Percentiles rank a stretch among this genome's conserved stretches.
phyloP scores from a whole-genome alignment of 495 filamentous ascomycete species.

The Beverwykella pulmonaria region DNA sequence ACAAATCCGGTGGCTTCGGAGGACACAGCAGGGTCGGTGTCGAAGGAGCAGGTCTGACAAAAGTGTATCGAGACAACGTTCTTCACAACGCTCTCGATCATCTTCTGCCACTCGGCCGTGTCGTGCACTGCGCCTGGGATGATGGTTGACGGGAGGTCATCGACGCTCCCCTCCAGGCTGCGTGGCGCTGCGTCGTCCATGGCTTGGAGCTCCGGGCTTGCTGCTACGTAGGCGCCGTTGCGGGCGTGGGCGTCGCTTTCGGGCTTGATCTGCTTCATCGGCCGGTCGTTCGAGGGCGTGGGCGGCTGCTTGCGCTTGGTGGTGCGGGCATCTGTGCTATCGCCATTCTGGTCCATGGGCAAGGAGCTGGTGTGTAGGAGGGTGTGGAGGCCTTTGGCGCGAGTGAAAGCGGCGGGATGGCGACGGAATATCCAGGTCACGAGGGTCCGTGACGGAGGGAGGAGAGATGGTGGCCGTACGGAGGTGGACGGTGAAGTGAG shows the following conservation, averaged over 20 bases:
- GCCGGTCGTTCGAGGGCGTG: constrained; percentile 39
- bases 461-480: neutral
- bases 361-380: neutral
- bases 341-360: constrained; percentile 36
- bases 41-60: constrained; percentile 97
- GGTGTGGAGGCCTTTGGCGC: neutral
- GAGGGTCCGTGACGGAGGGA: neutral
- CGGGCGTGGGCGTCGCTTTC: constrained; percentile 26
- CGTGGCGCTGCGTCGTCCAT: neutral
- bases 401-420: neutral
- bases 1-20: constrained; percentile 98
- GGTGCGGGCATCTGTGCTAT: constrained; percentile 17
- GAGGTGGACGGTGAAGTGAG: neutral
- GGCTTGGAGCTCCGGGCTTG: constrained; percentile 16
- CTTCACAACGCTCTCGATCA: constrained; percentile 88
- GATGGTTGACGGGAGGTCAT: constrained; percentile 18
- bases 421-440: neutral
- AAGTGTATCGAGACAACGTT: constrained; percentile 98
- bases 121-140: constrained; percentile 62
- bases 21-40: constrained; percentile 89
- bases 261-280: constrained; percentile 41
- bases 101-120: constrained; percentile 94
- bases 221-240: constrained; percentile 22
- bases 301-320: constrained; percentile 42
- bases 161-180: constrained; percentile 23